phyloP scores from a whole-genome alignment of 108 stramenopile species.

The Skeletonema potamos region DNA sequence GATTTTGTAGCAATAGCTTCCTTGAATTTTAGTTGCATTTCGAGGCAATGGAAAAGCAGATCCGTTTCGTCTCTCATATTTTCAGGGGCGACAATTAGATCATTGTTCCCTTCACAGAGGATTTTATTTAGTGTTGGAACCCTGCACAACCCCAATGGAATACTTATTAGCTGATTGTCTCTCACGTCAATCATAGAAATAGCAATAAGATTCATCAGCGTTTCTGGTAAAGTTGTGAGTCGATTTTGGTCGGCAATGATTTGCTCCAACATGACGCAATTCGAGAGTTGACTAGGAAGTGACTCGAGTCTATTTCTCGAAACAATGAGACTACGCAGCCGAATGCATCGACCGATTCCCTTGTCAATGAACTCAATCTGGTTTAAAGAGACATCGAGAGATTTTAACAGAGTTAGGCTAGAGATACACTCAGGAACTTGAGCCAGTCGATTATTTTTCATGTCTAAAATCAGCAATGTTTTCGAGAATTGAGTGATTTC shows the following conservation, averaged over 20 bases:
- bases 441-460: constrained; percentile 28
- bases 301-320: constrained; percentile 20
- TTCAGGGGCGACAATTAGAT: constrained; percentile 14
- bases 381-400: constrained; percentile 35
- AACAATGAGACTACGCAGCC: constrained; percentile 26
- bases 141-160: constrained; percentile 30
- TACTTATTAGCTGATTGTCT: constrained; percentile 12
- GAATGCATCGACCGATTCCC: constrained; percentile 35
- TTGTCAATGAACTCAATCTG: constrained; percentile 25
- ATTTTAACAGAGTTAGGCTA: constrained; percentile 18
- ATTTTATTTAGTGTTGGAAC: constrained; percentile 30
- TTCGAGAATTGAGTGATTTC: constrained; percentile 16
- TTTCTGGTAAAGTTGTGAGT: constrained; percentile 15
- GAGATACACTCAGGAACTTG: constrained; percentile 25
- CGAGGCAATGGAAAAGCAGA: constrained; percentile 29
- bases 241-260: constrained; percentile 23
- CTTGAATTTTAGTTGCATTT: constrained; percentile 37
- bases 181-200: constrained; percentile 25
- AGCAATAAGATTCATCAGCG: constrained; percentile 6
- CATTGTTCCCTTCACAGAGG: constrained; percentile 29
- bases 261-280: constrained; percentile 34
- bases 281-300: constrained; percentile 18
- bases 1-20: constrained; percentile 21
- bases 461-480: constrained; percentile 13
- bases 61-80: constrained; percentile 35